These are phyloP conservation scores for Globisporangium solare DNA, from an alignment of 352 stramenopile species.

Conservation along the genomic window DNA sequence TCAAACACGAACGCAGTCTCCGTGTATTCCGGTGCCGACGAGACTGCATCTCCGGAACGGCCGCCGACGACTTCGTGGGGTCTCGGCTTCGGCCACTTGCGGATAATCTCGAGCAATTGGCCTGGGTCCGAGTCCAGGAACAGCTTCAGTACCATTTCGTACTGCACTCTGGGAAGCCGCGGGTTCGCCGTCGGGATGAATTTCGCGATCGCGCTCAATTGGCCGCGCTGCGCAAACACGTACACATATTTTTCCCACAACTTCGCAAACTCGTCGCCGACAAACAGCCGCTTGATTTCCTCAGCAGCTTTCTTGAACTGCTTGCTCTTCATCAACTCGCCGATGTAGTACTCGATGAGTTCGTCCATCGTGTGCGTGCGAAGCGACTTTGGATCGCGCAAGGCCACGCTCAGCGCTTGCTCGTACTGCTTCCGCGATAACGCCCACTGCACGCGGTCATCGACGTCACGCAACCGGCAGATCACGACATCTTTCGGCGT, in stretches of 20 bases:
- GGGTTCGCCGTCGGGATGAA: constrained; percentile 71
- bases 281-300: constrained; percentile 69
- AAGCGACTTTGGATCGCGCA: constrained; percentile 53
- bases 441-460: constrained; percentile 75
- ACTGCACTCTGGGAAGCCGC: constrained; percentile 62
- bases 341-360: constrained; percentile 70
- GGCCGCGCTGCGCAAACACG: constrained; percentile 72
- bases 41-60: background rate
- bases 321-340: constrained; percentile 70
- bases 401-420: constrained; percentile 53
- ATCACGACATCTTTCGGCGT: constrained; percentile 85
- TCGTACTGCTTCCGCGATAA: constrained; percentile 57
- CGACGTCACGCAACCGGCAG: constrained; percentile 68
- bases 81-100: constrained; percentile 78
- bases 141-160: constrained; percentile 85
- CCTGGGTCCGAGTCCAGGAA: constrained; percentile 79
- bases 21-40: constrained; percentile 61
- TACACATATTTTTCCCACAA: constrained; percentile 88
- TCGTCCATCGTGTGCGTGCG: constrained; percentile 53
- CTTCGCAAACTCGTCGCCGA: constrained; percentile 56
- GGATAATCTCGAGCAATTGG: constrained; percentile 70
- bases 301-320: constrained; percentile 66
- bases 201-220: constrained; percentile 64
- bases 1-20: constrained; percentile 65
- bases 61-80: constrained; percentile 27